phyloP scores from a whole-genome alignment of 2,329 filamentous ascomycete genomes.

The Aspergillus tanneri region DNA sequence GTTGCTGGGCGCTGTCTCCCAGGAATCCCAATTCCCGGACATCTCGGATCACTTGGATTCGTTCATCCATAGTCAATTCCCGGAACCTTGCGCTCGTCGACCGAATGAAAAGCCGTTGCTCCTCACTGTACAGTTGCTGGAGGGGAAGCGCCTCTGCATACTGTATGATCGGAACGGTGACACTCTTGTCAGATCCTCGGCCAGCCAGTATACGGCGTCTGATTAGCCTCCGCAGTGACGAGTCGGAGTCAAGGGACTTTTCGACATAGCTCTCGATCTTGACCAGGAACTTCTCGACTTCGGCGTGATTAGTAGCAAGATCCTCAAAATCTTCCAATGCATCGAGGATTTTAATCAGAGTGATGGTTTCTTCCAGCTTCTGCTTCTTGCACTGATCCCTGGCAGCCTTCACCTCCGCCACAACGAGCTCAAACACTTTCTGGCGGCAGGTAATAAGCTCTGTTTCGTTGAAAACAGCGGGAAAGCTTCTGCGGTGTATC shows the following conservation, averaged over 20 bases:
- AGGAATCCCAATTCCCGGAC: conserved; percentile 31
- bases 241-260: conserved; percentile 32
- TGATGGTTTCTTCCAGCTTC: conserved; percentile 33
- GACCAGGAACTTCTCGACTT: conserved; percentile 36
- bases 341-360: conserved; percentile 39
- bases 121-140: conserved; percentile 37
- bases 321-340: conserved; percentile 43
- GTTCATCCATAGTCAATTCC: conserved; percentile 30
- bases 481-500: conserved; percentile 32
- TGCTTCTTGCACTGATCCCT: conserved; percentile 38
- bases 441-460: conserved; percentile 35
- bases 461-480: conserved; percentile 27
- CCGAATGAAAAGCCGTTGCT: conserved; percentile 40
- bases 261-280: conserved; percentile 39
- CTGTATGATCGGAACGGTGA: conserved; percentile 32
- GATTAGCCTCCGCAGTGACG: conserved; percentile 30
- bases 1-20: conserved; percentile 31
- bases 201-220: conserved; percentile 37
- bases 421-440: conserved; percentile 34
- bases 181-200: conserved; percentile 27
- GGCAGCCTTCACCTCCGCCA: conserved; percentile 37
- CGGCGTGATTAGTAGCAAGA: conserved; percentile 32
- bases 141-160: conserved; percentile 38
- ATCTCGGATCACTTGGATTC: conserved; percentile 34
- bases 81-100: conserved; percentile 37